Percentiles rank a stretch among this genome's conserved stretches.
phyloP scores from a whole-genome alignment of 345 rosid genomes.

The Punica granatum region DNA sequence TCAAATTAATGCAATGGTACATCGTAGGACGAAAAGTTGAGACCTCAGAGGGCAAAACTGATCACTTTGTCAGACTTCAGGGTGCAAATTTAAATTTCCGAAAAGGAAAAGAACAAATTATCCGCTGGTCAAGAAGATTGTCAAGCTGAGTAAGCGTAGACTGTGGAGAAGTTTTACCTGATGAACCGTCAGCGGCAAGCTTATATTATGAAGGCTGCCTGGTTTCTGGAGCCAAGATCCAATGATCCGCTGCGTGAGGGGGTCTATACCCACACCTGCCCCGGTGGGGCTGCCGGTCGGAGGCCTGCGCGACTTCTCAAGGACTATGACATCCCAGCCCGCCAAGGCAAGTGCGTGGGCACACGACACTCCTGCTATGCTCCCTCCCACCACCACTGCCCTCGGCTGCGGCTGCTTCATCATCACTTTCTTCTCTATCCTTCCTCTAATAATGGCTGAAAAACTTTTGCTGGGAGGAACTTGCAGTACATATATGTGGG shows the following conservation, averaged over 20 bases:
- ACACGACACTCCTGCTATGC: conserved; percentile 73
- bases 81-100: too few relatives aligned
- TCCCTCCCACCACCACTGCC: conserved; percentile 68
- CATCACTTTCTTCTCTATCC: neutral
- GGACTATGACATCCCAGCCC: conserved; percentile 56
- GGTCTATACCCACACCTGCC: conserved; percentile 68
- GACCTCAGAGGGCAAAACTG: neutral
- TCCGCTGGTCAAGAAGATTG: neutral
- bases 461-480: neutral
- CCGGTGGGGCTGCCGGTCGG: conserved; percentile 73
- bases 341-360: conserved; percentile 57
- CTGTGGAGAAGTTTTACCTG: conserved; percentile 22
- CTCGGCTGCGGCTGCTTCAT: conserved; percentile 22
- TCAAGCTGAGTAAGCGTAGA: neutral
- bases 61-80: too few relatives aligned
- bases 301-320: conserved; percentile 55
- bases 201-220: conserved; percentile 31
- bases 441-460: neutral
- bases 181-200: conserved; percentile 50
- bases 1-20: too few relatives aligned
- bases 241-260: conserved; percentile 37
- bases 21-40: too few relatives aligned
- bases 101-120: neutral
- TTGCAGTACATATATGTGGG: neutral
- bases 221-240: conserved; percentile 50